These are phyloP conservation scores for Ustilago nuda DNA, from an alignment of 1,284 basidiomycete species.

Conservation along the genomic window DNA sequence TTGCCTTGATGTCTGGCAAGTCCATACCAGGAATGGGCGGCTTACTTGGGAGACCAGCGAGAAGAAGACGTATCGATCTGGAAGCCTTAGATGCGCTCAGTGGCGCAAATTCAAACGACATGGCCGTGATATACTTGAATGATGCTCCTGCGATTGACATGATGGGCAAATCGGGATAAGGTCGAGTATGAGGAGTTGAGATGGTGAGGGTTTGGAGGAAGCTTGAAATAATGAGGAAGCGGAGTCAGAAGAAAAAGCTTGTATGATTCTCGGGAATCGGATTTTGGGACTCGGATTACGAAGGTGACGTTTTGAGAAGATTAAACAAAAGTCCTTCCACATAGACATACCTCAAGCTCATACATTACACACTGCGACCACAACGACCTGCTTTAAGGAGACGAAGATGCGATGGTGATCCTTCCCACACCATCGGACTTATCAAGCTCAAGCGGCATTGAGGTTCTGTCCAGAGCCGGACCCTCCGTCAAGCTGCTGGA, in stretches of 20 bases:
- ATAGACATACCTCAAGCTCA: background rate
- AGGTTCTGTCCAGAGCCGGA: background rate
- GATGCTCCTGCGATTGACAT: conserved; percentile 48
- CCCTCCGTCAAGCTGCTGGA: background rate
- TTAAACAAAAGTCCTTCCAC: background rate
- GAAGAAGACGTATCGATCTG: conserved; percentile 40
- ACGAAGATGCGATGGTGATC: conserved; percentile 17
- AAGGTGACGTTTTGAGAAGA: conserved; percentile 4
- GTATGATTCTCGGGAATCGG: conserved; percentile 32
- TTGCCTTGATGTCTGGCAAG: conserved; percentile 35
- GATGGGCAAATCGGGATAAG: background rate
- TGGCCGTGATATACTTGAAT: conserved; percentile 51
- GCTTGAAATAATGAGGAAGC: background rate
- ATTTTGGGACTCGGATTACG: conserved; percentile 24
- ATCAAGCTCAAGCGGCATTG: background rate
- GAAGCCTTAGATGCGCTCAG: conserved; percentile 38
- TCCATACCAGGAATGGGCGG: conserved; percentile 42
- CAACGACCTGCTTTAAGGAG: too few species aligned
- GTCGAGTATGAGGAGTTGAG: background rate
- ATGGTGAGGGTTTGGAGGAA: background rate
- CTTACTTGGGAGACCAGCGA: conserved; percentile 38
- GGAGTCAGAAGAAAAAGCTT: conserved; percentile 30
- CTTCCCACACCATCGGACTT: conserved; percentile 9
- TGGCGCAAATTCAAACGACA: conserved; percentile 43
- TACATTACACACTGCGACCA: background rate